These are phyloP conservation scores for Xylaria sp. DNA, from an alignment of 2,329 filamentous ascomycete species.

Conservation along the genomic window DNA sequence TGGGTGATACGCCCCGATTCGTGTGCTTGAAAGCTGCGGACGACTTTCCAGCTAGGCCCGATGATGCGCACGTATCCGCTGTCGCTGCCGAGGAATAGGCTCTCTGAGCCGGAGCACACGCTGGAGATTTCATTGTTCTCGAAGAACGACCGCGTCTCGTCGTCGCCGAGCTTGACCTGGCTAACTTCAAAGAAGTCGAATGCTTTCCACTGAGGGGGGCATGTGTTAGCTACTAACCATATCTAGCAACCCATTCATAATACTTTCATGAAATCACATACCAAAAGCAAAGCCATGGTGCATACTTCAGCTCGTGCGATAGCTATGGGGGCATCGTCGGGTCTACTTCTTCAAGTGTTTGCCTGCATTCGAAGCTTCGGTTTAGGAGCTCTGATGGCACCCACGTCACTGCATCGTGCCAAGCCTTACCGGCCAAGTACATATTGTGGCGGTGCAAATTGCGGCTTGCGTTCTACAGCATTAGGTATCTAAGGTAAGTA, in stretches of 20 bases:
- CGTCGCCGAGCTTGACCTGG: constrained; percentile 81
- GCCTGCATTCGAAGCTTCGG: constrained; percentile 16
- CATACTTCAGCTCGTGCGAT: constrained; percentile 37
- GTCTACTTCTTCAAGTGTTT: constrained; percentile 31
- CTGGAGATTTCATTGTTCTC: constrained; percentile 85
- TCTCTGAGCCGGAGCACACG: constrained; percentile 87
- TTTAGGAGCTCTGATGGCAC: constrained; percentile 10
- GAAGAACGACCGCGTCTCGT: constrained; percentile 81
- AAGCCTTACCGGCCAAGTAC: constrained; percentile 31
- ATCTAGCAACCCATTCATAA: too few relatives aligned
- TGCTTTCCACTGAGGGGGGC: constrained; percentile 82
- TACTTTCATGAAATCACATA: constrained; percentile 30
- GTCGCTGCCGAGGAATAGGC: constrained; percentile 85
- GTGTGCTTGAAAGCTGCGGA: constrained; percentile 87
- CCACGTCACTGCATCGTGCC: constrained; percentile 44
- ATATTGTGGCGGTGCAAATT: constrained; percentile 29
- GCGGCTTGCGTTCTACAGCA: neutral
- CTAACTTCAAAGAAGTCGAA: constrained; percentile 99
- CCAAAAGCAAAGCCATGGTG: constrained; percentile 51
- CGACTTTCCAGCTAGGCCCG: constrained; percentile 85
- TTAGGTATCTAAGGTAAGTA: too few relatives aligned
- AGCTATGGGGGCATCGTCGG: constrained; percentile 39
- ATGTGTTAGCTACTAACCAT: constrained; percentile 33
- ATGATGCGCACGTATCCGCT: constrained; percentile 90
- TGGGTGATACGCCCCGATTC: constrained; percentile 84